These are phyloP conservation scores for Yamadazyma buinensis DNA, from an alignment of 1,139 yeast species.

Conservation along the genomic window DNA sequence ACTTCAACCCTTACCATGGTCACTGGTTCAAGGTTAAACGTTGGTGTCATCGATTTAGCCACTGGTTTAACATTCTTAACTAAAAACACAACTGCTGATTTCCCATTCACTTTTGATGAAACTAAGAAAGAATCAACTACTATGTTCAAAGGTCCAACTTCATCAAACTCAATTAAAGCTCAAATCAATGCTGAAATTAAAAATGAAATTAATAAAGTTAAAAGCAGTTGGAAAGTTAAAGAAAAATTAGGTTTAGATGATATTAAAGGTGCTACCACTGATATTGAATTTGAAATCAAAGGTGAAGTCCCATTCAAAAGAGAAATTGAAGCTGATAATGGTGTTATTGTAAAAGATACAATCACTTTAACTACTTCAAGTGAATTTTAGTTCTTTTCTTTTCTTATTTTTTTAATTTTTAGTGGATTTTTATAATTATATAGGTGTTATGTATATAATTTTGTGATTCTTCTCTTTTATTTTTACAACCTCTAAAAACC, in stretches of 20 bases:
- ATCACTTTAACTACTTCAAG: too few species aligned
- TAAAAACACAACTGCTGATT: conserved; percentile 8
- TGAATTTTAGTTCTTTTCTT: too few species aligned
- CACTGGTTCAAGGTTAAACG: conserved; percentile 9
- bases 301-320: conserved; percentile 19
- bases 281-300: conserved; percentile 8
- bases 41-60: conserved; percentile 5
- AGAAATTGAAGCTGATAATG: conserved; percentile 52
- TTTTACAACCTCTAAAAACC: too few species aligned
- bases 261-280: conserved; percentile 15
- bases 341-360: conserved; percentile 22
- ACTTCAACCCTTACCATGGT: conserved; percentile 7
- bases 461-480: too few species aligned
- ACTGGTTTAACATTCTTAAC: conserved; percentile 9
- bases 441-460: too few species aligned
- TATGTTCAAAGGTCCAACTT: conserved; percentile 7
- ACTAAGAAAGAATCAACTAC: conserved; percentile 8
- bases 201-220: conserved; percentile 11
- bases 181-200: conserved; percentile 9
- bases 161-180: conserved; percentile 7
- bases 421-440: too few species aligned
- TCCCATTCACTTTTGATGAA: conserved; percentile 14
- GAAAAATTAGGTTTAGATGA: conserved; percentile 13
- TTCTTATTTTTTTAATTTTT: too few species aligned
- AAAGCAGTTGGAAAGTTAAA: conserved; percentile 10